Base-by-base conservation (phyloP, 306 rosid species). In the Adenanthera pavonina region DNA sequence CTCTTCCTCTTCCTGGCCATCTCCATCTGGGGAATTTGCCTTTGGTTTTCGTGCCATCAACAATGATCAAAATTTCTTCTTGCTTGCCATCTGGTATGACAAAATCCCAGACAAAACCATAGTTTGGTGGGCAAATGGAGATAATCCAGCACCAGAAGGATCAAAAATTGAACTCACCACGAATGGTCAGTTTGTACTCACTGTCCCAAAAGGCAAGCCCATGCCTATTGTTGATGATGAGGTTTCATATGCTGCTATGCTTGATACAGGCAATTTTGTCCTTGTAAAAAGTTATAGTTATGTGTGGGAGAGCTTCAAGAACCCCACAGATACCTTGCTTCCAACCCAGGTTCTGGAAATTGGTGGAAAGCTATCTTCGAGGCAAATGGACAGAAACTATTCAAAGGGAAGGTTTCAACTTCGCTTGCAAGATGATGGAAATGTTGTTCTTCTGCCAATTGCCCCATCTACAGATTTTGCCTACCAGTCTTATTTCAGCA, bases 41-140 rank as follows among this genome's bases (percentile, higher is more conserved):
- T 82, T 76, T 13, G 85, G 80, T 15, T 81, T 75, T 1, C 8
- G 6, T 67, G 25, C 51, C 33, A 67, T 7, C 51, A 67, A 40
- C 72, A 40, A 40, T 67, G 51, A 67, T 17, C 51, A 67, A 40
- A 67, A 40, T 67, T 16, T 66, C 49, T 66, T 46, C 41, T 53
- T 83, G 57, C 85, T 86, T 56, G 77, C 78, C 38, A 73, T 76
- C 15, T 72, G 85, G 83, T 76, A 71, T 13, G 19, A 69, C 47
- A 80, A 72, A 49, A 52, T 57, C 46, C 41, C 80, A 17, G 75
- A 83, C 3, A 11, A 35, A 43, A 76, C 71, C 53, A 8, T 80
- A 66, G 82, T 83, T 80, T 82, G 87, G 85, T 73, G 66, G 61
- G 84, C 85, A 67, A 87, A 79, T 40, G 69, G 47, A 62, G 41